Evolutionary conservation across 2,329 filamentous ascomycete species (phyloP), one percentile per base, ranked within the genome.

Genomic region (Diaporthe eres): DNA sequence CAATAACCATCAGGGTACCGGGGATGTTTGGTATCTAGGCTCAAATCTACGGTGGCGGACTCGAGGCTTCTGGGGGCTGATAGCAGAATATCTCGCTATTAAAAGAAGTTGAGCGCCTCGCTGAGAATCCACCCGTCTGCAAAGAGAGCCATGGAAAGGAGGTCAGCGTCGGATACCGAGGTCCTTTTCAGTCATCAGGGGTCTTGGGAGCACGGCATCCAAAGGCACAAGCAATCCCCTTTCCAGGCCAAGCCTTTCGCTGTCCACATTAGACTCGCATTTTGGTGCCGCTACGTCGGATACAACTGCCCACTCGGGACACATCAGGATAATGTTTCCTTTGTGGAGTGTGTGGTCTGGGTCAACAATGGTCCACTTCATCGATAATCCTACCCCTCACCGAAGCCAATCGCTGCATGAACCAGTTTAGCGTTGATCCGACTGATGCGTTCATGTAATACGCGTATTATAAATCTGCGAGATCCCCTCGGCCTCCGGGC

Each of bases 81-180:
- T 63, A 63, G 60, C 60, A 63, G n/a, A 63, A 63, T 63, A 63
- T 63, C 37, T 63, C 60, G 60, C 39, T 44, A 9, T 65, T 65
- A 49, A 49, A 65, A 49, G 13, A 44, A 49, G 17, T 49, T 22
- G 34, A 15, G 19, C 61, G 39, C 61, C 61, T 49, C 6, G 42
- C 19, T 10, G 25, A 49, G 61, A n/a, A 25, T 65, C 61, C 61
- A 49, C 61, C 25, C 12, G 17, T 31, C 13, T 31, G 60, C 42
- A 47, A 34, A 22, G n/a, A 22, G 19, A 65, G 42, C 25, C 25
- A n/a, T 49, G 42, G 42, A 49, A 65, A 49, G 61, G 42, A 19
- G 25, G 61, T 31, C 25, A 65, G 25, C 15, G 17, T 49, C 15
- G 3, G 9, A 4, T 34, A 4, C 19, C 12, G 25, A 65, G 10